phyloP scores from a whole-genome alignment of 169 alveolate genomes.

The Eimeria necatrix region DNA sequence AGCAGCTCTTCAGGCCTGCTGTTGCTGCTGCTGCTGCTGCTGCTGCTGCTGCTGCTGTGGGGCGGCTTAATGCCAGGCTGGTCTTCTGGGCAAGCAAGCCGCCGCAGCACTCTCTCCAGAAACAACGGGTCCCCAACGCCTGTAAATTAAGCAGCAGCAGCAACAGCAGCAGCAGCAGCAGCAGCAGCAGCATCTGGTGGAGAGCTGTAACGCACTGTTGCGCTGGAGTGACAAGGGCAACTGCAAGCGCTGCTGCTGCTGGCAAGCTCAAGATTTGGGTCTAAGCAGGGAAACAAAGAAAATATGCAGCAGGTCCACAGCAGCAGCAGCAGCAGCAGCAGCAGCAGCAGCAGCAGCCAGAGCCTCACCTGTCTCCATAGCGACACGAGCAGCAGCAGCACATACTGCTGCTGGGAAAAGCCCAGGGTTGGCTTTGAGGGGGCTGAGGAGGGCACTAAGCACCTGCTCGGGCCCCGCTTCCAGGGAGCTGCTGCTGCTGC shows the following conservation, averaged over 20 bases:
- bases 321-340: conserved; percentile 5
- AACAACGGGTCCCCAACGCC: conserved; percentile 13
- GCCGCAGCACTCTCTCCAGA: conserved; percentile 28
- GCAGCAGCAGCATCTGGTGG: background rate
- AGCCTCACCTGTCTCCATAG: background rate
- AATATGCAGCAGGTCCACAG: background rate
- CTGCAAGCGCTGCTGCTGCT: background rate
- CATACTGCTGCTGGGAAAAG: conserved; percentile 20
- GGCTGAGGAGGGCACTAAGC: background rate
- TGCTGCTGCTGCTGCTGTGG: conserved; percentile 23
- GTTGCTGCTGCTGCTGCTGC: too few relatives aligned
- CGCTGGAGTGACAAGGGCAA: background rate
- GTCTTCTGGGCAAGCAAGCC: background rate
- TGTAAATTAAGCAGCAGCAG: background rate
- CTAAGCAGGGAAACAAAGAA: background rate
- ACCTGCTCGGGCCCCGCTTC: conserved; percentile 3
- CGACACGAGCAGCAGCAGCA: conserved; percentile 47
- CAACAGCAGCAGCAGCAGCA: background rate
- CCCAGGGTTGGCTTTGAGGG: background rate
- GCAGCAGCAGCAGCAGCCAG: conserved; percentile 6
- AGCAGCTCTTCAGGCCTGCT: background rate
- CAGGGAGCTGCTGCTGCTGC: background rate
- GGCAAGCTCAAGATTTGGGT: background rate
- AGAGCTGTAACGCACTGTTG: background rate
- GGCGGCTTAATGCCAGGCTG: background rate